phyloP scores from a whole-genome alignment of 2,329 filamentous ascomycete species.

The Orbilia ellipsospora region DNA sequence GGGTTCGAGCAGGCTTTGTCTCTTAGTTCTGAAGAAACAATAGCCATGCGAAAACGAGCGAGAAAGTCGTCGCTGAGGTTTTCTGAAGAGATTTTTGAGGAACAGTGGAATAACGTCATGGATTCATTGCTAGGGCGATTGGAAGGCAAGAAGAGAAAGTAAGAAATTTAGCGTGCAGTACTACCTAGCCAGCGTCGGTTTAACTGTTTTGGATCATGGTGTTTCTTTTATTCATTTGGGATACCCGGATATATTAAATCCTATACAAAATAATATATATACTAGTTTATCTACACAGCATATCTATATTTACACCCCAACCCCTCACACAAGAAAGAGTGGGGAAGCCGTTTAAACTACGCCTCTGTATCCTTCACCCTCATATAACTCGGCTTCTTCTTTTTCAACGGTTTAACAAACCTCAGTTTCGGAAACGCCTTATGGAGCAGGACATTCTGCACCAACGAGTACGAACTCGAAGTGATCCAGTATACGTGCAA shows the following conservation, averaged over 20 bases:
- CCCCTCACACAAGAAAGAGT: not conserved
- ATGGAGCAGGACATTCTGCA: slow-evolving; percentile 36
- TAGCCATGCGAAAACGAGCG: slow-evolving; percentile 80
- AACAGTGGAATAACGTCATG: slow-evolving; percentile 80
- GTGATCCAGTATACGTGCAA: slow-evolving; percentile 48
- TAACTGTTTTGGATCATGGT: slow-evolving; percentile 1
- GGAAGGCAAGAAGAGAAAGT: slow-evolving; percentile 56
- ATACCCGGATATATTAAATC: not conserved
- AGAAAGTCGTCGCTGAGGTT: slow-evolving; percentile 83
- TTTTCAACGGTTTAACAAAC: slow-evolving; percentile 19
- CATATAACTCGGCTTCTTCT: slow-evolving; percentile 34
- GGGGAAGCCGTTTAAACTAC: not conserved
- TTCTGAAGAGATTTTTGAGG: slow-evolving; percentile 84
- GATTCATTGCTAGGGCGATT: slow-evolving; percentile 72
- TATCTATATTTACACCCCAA: not conserved
- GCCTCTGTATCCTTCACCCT: slow-evolving; percentile 10
- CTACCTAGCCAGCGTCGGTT: not conserved
- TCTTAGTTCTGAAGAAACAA: slow-evolving; percentile 71
- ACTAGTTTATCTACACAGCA: not conserved
- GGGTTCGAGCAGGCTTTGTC: slow-evolving; percentile 82
- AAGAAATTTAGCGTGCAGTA: not conserved
- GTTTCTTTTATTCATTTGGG: not conserved
- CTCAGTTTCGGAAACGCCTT: slow-evolving; percentile 9
- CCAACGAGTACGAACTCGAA: slow-evolving; percentile 33
- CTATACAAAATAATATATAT: no score